Evolutionary conservation across 805 yeast species (phyloP).

Genomic region (Vanderwaltozyma yarrowii): DNA sequence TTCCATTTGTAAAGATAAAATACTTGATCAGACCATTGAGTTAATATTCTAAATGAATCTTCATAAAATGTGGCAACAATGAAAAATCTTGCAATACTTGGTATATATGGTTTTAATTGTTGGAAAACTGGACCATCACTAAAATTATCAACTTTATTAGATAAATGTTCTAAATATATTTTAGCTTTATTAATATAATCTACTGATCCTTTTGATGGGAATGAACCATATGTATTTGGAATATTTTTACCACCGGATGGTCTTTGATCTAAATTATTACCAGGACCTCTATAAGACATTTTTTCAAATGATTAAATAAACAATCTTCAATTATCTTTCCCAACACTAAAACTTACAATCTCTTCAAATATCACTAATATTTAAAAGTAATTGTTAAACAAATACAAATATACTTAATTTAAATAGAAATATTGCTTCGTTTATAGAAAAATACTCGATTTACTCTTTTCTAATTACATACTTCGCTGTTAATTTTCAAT

Average conservation of each 20-base stretch:
- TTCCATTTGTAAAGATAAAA: slow-evolving; percentile 73
- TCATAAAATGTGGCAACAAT: slow-evolving; percentile 92
- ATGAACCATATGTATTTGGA: slow-evolving; percentile 2
- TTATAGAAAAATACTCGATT: too few relatives aligned
- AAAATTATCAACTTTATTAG: slow-evolving; percentile 41
- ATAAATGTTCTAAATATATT: slow-evolving; percentile 34
- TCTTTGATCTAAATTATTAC: slow-evolving; percentile 1
- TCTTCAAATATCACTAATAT: too few relatives aligned
- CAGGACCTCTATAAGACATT: slow-evolving; percentile 3
- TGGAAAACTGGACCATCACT: slow-evolving; percentile 41
- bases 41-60: slow-evolving; percentile 71
- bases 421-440: too few relatives aligned
- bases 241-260: slow-evolving; percentile 3
- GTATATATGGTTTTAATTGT: slow-evolving; percentile 60
- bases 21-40: slow-evolving; percentile 90
- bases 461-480: too few relatives aligned
- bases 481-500: too few relatives aligned
- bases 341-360: too few relatives aligned
- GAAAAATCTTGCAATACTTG: slow-evolving; percentile 78
- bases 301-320: too few relatives aligned
- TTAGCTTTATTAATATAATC: neutral
- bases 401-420: too few relatives aligned
- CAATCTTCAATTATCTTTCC: too few relatives aligned
- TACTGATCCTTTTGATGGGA: neutral
- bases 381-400: too few relatives aligned